Conservation (phyloP, 352 stramenopile genomes). For the Globisporangium emineosum region DNA sequence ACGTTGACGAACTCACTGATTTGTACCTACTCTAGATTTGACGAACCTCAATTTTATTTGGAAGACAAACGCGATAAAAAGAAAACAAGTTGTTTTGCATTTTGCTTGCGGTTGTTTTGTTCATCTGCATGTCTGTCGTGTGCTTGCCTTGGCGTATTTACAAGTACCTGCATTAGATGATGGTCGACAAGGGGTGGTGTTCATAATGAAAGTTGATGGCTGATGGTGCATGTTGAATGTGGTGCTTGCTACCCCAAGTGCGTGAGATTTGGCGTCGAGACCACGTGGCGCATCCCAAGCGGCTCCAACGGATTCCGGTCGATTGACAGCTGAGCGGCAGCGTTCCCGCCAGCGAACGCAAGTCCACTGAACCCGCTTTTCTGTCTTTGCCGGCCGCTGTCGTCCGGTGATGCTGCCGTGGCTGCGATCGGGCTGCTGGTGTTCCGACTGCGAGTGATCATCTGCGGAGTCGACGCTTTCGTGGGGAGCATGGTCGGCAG, state of each 20-base stretch:
- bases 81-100: conserved; percentile 20
- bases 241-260: conserved; percentile 25
- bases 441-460: conserved; percentile 9
- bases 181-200: not conserved
- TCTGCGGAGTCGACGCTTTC: conserved; percentile 12
- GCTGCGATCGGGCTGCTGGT: not conserved
- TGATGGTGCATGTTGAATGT: not conserved
- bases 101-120: conserved; percentile 13
- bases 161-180: not conserved
- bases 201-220: conserved; percentile 9
- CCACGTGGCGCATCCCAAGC: conserved; percentile 52
- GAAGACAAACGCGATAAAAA: conserved; percentile 23
- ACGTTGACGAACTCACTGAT: not conserved
- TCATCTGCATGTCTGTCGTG: not conserved
- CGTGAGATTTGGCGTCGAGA: conserved; percentile 57
- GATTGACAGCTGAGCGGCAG: conserved; percentile 20
- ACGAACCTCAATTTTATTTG: conserved; percentile 5
- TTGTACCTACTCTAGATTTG: conserved; percentile 13
- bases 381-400: not conserved
- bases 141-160: conserved; percentile 1
- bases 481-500: conserved; percentile 15
- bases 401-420: not conserved
- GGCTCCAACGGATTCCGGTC: conserved; percentile 24
- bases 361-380: conserved; percentile 1
- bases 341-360: conserved; percentile 17